Percentiles rank a stretch among this genome's conserved stretches.
Evolutionary conservation across 116 monocot species (phyloP).

Genomic region (Thalassia testudinum): DNA sequence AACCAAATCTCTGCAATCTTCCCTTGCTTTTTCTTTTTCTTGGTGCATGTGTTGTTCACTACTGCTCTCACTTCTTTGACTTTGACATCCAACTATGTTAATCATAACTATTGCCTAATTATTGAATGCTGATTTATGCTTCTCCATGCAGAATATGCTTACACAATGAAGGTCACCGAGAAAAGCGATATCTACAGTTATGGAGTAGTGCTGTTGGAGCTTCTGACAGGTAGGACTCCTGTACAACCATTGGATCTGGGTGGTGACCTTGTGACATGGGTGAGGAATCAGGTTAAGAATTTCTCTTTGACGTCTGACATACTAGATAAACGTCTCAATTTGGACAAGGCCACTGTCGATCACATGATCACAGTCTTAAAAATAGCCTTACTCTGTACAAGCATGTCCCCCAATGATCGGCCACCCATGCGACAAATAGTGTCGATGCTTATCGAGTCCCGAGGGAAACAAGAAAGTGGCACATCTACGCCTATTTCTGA

Average conservation of each 20-base stretch:
- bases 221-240: slow-evolving; percentile 73
- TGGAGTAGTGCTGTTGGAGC: slow-evolving; percentile 84
- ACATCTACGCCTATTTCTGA: slow-evolving; percentile 40
- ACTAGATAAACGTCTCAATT: slow-evolving; percentile 39
- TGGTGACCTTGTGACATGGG: slow-evolving; percentile 83
- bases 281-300: slow-evolving; percentile 51
- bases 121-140: too few relatives aligned
- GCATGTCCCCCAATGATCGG: slow-evolving; percentile 65
- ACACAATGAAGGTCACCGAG: slow-evolving; percentile 97
- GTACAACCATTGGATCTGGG: slow-evolving; percentile 84
- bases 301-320: slow-evolving; percentile 41
- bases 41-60: too few relatives aligned
- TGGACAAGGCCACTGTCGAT: slow-evolving; percentile 22
- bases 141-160: slow-evolving; percentile 99
- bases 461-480: slow-evolving; percentile 41
- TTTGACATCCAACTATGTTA: too few relatives aligned
- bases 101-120: too few relatives aligned
- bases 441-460: slow-evolving; percentile 74
- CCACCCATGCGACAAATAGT: slow-evolving; percentile 86
- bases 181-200: slow-evolving; percentile 92
- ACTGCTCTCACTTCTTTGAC: too few relatives aligned
- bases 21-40: too few relatives aligned
- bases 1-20: too few relatives aligned
- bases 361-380: slow-evolving; percentile 87
- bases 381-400: slow-evolving; percentile 84